Evolutionary conservation across 345 rosid genomes (phyloP).

Genomic region (Arabis hirsuta): DNA sequence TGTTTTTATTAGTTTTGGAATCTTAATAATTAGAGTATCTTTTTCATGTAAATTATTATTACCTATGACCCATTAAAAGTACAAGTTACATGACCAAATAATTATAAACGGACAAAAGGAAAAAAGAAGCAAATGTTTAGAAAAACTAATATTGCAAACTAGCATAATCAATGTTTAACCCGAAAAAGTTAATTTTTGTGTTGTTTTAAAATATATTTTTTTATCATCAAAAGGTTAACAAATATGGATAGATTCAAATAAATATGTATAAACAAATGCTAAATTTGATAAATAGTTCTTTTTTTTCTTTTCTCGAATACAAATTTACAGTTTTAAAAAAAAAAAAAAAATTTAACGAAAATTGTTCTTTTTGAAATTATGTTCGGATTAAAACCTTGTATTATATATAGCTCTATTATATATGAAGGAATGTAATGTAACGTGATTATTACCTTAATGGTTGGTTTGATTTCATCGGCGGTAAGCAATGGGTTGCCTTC

Average conservation of each 20-base stretch:
- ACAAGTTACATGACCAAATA: conserved; percentile 12
- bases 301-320: too few species aligned
- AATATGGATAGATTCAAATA: background rate
- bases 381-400: background rate
- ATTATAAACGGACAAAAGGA: too few species aligned
- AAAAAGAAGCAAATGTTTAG: too few species aligned
- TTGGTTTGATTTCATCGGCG: conserved; percentile 48
- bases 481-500: conserved; percentile 47
- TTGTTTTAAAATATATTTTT: too few species aligned
- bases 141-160: background rate
- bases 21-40: background rate
- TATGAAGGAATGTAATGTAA: background rate
- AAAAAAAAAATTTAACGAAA: too few species aligned
- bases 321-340: too few species aligned
- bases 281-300: background rate
- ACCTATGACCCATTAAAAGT: background rate
- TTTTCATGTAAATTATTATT: background rate
- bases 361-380: too few species aligned
- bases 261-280: too few species aligned
- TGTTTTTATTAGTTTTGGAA: background rate
- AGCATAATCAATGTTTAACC: too few species aligned
- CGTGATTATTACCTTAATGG: conserved; percentile 41
- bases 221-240: background rate
- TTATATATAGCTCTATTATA: background rate
- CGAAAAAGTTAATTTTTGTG: too few species aligned